Evolutionary conservation across 805 yeast species (phyloP), one percentile per base, ranked within the genome.

Genomic region (Debaryomyces prosopidis): DNA sequence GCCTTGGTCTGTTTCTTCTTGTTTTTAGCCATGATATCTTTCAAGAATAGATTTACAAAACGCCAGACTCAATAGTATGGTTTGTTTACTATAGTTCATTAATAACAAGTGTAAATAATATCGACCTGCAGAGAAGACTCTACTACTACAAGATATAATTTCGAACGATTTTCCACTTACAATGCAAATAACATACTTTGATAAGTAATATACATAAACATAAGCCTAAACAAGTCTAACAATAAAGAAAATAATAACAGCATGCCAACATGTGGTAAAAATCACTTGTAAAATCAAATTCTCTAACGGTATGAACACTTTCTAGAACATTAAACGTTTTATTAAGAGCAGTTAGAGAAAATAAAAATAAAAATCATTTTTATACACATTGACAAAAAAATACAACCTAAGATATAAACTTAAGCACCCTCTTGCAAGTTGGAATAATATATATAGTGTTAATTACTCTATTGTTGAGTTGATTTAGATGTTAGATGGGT

Each of bases 401-500:
- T 45, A 36, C 45, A 45, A 41, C 45, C 34, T 32, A 42, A 36
- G 39, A 14, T 40, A 36, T 37, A 36, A 27, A 35, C 28, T 16
- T 38, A 17, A 26, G 30, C 28, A 26, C 41, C 26, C 32, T 27
- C 34, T 26, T 38, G 18, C 26, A 27, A 26, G 32, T 27, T 37
- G 46, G 42, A 43, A 34, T 43, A 39, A 33, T 43, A 19, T 38
- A 36, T 30, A 43, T 39, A 43, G 37, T 44, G 27, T 35, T 42
- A 20, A 42, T 35, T 23, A 38, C 34, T 33, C 35, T 30, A 35
- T 27, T 12, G 32, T 42, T 37, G 32, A 39, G 47, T 46, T 44
- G 54, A 63, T 65, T 87, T 92, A 92, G 89, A 92, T 94, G 96
- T 87, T 91, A 63, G 98, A 92, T 81, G 99, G 99, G 88, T 92